Conservation (phyloP, 306 rosid species). For the Abrus precatorius region DNA sequence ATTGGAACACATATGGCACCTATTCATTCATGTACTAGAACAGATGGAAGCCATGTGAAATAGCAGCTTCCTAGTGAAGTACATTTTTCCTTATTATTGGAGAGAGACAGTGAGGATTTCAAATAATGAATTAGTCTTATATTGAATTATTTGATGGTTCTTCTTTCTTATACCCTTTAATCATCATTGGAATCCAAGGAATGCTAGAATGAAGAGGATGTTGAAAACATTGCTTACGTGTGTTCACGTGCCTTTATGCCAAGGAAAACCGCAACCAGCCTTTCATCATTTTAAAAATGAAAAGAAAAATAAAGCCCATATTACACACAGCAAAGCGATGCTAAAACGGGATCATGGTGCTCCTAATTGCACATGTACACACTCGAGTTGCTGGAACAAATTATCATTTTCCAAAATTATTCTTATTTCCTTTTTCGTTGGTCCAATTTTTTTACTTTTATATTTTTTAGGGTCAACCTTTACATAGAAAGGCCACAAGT, state of each 20-base stretch:
- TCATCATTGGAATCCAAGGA: constrained; percentile 40
- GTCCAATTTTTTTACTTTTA: too few relatives aligned
- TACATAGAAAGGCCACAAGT: background rate
- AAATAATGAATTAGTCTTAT: constrained; percentile 35
- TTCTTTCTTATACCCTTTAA: constrained; percentile 6
- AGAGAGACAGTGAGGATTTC: constrained; percentile 47
- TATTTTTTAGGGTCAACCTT: background rate
- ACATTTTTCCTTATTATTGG: constrained; percentile 57
- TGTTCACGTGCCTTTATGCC: constrained; percentile 68
- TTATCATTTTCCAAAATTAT: background rate
- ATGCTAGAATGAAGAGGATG: constrained; percentile 33
- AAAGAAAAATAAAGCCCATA: constrained; percentile 34
- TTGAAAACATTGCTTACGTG: constrained; percentile 55
- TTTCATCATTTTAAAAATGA: constrained; percentile 47
- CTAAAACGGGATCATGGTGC: constrained; percentile 50
- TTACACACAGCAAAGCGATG: constrained; percentile 44
- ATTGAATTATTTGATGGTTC: constrained; percentile 43
- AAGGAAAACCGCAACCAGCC: constrained; percentile 50
- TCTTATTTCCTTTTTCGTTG: background rate
- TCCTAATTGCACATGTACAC: constrained; percentile 71
- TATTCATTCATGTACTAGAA: constrained; percentile 25
- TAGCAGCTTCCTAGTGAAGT: constrained; percentile 74
- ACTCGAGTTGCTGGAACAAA: constrained; percentile 38
- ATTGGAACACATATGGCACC: constrained; percentile 42
- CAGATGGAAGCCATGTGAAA: constrained; percentile 75